Evolutionary conservation across 805 yeast genomes (phyloP), one percentile per base, ranked within the genome.

Genomic region (Cyberlindnera nakhonratchasimensis): DNA sequence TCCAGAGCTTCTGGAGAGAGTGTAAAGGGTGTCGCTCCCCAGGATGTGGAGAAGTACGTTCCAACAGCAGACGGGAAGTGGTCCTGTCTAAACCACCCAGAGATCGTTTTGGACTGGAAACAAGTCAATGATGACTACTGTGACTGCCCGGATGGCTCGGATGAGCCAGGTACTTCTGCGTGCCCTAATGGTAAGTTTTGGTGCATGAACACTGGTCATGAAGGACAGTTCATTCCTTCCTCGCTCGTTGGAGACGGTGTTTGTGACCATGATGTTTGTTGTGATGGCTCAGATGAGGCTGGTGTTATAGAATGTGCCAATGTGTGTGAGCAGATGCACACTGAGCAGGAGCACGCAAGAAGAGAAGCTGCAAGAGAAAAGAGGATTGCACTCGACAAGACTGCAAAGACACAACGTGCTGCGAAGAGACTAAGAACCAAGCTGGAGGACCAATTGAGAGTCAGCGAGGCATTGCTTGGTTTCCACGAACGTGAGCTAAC

Each of bases 61-160:
- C 79, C 90, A 1, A 73, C 57, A n/a, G n/a, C n/a, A 2, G 61
- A 74, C 6, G 77, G 78, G 1, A 61, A 68, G 36, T 91, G 93
- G 87, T 62, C 69, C 6, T 91, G 98, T 66, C 61, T 91, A 30
- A 55, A 64, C 21, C 73, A 84, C 55, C 82, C 93, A 0, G 72
- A 77, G 13, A 76, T 88, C 6, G 68, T 67, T 18, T 63, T 91
- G 16, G 69, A 80, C 32, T 68, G 69, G 37, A 67, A 67, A 29
- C 84, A 80, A 55, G 72, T 91, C 53, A 91, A 91, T 60, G 97
- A 91, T 62, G 84, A 88, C 52, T 82, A 74, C 57, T 90, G 98
- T 65, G 98, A 91, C 57, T 91, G 98, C 66, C 97, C 97, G 0
- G 99, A 93, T 65, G 98, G 98, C 0, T 80, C 90, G 5, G 99